Conservation (phyloP, 345 rosid species). For the Hibiscus mutabilis region DNA sequence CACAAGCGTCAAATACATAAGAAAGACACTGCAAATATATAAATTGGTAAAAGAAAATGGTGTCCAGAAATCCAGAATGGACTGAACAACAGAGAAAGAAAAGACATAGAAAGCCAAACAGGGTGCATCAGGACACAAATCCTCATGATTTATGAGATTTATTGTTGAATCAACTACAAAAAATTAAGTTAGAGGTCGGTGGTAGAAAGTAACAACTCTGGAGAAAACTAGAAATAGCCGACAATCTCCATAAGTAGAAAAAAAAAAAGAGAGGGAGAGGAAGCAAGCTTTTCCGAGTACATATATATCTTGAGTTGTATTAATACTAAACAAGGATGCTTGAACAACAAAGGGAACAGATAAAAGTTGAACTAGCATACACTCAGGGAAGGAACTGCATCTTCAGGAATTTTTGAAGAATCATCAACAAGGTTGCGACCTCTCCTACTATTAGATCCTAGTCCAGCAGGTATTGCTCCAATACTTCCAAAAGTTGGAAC, state of each 20-base stretch:
- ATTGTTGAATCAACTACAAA: background rate
- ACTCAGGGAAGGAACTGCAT: constrained; percentile 25
- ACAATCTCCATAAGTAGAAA: background rate
- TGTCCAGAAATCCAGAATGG: background rate
- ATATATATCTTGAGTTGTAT: background rate
- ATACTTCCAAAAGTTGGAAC: constrained; percentile 36
- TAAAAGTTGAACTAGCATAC: constrained; percentile 31
- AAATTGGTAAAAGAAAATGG: background rate
- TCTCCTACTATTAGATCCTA: constrained; percentile 31
- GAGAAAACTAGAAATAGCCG: background rate
- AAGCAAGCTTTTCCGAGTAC: background rate
- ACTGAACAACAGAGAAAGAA: background rate
- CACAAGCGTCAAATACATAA: background rate
- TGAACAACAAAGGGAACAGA: background rate
- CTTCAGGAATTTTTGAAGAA: constrained; percentile 28
- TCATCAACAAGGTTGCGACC: constrained; percentile 29
- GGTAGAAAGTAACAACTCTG: background rate
- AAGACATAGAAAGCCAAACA: background rate
- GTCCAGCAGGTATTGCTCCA: constrained; percentile 36
- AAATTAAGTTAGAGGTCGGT: background rate
- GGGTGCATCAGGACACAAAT: constrained; percentile 1
- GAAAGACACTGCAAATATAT: background rate
- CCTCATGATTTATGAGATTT: background rate
- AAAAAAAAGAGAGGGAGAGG: background rate
- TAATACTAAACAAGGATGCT: background rate